A percentile compares a stretch with the other conserved stretches of the same genome.
Conservation (phyloP, 1,139 yeast genomes). For the Pneumocystis wakefieldiae region DNA sequence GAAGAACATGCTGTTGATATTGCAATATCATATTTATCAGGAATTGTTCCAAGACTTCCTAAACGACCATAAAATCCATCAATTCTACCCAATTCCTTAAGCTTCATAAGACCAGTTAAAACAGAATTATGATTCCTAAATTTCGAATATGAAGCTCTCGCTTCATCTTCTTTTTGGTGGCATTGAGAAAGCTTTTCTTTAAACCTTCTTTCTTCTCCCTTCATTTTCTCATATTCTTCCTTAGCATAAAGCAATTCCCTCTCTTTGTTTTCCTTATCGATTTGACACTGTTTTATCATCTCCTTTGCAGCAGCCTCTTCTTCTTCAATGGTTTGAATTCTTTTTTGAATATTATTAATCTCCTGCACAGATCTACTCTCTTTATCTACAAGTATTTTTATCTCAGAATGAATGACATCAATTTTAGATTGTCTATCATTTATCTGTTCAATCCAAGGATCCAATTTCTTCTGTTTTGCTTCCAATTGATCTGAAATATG, state of each 20-base stretch:
- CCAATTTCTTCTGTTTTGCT: slow-evolving; percentile 45
- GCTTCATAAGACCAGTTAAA: slow-evolving; percentile 47
- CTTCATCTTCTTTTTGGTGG: slow-evolving; percentile 53
- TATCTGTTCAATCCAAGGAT: slow-evolving; percentile 70
- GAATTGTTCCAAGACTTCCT: slow-evolving; percentile 83
- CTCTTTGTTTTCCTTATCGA: neutral
- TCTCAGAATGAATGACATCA: slow-evolving; percentile 48
- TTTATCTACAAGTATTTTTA: slow-evolving; percentile 43
- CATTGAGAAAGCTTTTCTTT: slow-evolving; percentile 38
- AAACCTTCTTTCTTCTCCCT: slow-evolving; percentile 36
- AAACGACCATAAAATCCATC: slow-evolving; percentile 61
- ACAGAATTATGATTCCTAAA: slow-evolving; percentile 61
- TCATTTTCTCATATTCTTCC: slow-evolving; percentile 26
- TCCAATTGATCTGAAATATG: slow-evolving; percentile 50
- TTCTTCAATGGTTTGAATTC: slow-evolving; percentile 24
- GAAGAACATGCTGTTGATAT: slow-evolving; percentile 91
- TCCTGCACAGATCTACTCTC: slow-evolving; percentile 33
- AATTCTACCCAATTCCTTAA: slow-evolving; percentile 71
- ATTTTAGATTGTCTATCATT: slow-evolving; percentile 53
- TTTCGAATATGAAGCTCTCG: slow-evolving; percentile 41
- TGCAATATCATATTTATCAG: slow-evolving; percentile 77
- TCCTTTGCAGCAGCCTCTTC: neutral
- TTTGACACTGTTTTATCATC: neutral
- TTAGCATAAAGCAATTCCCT: neutral
- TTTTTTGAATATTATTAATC: slow-evolving; percentile 42